Evolutionary conservation across 306 rosid species (phyloP).

Genomic region (Glycine soja): DNA sequence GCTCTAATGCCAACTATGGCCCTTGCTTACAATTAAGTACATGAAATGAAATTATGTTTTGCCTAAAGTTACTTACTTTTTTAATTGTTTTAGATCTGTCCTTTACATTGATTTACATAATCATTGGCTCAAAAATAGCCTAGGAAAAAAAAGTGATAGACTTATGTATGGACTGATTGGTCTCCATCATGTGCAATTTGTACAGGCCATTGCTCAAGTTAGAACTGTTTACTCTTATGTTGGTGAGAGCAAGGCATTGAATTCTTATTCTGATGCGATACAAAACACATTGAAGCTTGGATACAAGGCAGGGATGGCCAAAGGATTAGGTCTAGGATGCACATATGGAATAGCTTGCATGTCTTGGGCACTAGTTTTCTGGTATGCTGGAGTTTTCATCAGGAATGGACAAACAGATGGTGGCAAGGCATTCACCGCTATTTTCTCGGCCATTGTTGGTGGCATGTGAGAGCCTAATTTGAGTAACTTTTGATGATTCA

Average conservation of each 20-base stretch:
- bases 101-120: constrained; percentile 21
- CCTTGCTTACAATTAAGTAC: constrained; percentile 33
- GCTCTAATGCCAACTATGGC: constrained; percentile 31
- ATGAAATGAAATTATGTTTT: not conserved
- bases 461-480: constrained; percentile 79
- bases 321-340: constrained; percentile 96
- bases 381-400: constrained; percentile 98
- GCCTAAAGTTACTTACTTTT: constrained; percentile 14
- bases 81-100: constrained; percentile 2
- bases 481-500: not conserved
- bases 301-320: constrained; percentile 99
- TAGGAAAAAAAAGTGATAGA: not conserved
- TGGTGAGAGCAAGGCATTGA: constrained; percentile 95
- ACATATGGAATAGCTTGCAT: constrained; percentile 99
- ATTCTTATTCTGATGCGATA: constrained; percentile 94
- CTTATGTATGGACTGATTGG: not conserved
- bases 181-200: constrained; percentile 24
- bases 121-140: constrained; percentile 12
- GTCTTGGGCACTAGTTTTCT: constrained; percentile 99
- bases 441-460: constrained; percentile 98
- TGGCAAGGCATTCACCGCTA: constrained; percentile 97
- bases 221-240: constrained; percentile 95
- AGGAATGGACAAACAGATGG: constrained; percentile 95
- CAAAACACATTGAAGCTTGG: constrained; percentile 95
- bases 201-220: constrained; percentile 91